Conservation (phyloP, 495 filamentous ascomycete species). For the Aspergillus egyptiacus region DNA sequence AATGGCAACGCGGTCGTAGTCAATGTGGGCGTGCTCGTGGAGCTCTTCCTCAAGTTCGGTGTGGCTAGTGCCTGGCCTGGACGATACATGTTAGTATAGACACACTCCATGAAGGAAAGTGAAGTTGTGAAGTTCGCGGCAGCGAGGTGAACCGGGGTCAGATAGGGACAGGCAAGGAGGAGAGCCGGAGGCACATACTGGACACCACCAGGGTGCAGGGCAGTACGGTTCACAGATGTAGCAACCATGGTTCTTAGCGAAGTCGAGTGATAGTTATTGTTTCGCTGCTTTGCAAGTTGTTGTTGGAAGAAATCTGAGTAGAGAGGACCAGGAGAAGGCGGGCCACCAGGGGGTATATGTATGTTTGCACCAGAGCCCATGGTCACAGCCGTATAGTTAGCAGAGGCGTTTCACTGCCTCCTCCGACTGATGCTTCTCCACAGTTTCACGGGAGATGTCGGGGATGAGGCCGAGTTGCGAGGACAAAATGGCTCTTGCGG, state of each 20-base stretch:
- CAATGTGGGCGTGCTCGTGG: constrained; percentile 97
- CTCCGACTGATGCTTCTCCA: constrained; percentile 33
- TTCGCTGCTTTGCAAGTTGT: constrained; percentile 54
- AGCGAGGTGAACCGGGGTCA: constrained; percentile 11
- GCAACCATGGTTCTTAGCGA: constrained; percentile 61
- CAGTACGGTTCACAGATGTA: constrained; percentile 80
- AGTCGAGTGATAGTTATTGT: constrained; percentile 59
- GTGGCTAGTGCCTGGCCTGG: constrained; percentile 75
- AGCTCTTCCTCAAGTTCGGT: constrained; percentile 97
- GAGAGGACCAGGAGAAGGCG: constrained; percentile 46
- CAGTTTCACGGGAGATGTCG: constrained; percentile 45
- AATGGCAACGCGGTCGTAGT: constrained; percentile 98
- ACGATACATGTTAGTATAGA: constrained; percentile 28
- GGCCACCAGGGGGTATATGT: constrained; percentile 42
- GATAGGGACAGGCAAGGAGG: constrained; percentile 6
- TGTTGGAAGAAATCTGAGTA: constrained; percentile 54
- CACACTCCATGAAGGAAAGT: no score
- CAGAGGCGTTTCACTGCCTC: constrained; percentile 25
- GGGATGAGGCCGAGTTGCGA: constrained; percentile 36
- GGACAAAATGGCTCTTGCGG: constrained; percentile 27
- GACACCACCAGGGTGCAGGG: constrained; percentile 85
- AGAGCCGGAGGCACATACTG: constrained; percentile 57
- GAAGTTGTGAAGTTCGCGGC: no score
- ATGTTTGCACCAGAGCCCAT: constrained; percentile 39
- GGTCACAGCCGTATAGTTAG: constrained; percentile 22